Evolutionary conservation across 2,329 filamentous ascomycete genomes (phyloP), one percentile per base, ranked within the genome.

Genomic region (Tolypocladium capitatum): DNA sequence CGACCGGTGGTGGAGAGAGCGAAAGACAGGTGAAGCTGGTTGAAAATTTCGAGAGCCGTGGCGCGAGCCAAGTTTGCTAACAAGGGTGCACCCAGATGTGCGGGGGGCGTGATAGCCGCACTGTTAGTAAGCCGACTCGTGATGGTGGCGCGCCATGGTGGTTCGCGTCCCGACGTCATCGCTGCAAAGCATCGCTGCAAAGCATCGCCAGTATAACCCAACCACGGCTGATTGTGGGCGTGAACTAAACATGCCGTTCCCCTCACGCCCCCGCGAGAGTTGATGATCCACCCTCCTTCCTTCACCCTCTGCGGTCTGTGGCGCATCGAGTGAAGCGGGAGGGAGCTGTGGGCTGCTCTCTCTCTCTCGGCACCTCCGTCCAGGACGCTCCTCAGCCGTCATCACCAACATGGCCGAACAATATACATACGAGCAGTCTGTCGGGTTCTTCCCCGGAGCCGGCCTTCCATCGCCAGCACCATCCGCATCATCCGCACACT

Each of bases 391-490:
- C 44, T 3, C 34, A 21, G 20, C 18, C n/a, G 10, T 7, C 42
- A 18, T 31, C 13, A 13, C 20, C 3, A 21, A 13, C 1, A 49
- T 49, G 47, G 36, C 47, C 7, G n/a, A 31, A 24, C 16, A 40
- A 27, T 28, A 43, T 0, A n/a, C 48, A 47, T 53, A 49, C 2
- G 52, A 53, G 0, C 60, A 60, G 1, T 62, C 70, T 0, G 76
- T 75, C 2, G 77, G 76, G 33, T 81, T 81, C 54, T 45, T 80
- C n/a, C 68, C 65, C 0, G 56, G 56, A 1, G 56, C 59, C 2
- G 62, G 69, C 0, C 66, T 77, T 4, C 74, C 74, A 0, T 81
- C 78, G 2, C 78, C 78, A 1, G 68, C 76, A 0, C 76, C 75
- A 4, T 77, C 71, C 49, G 65, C 64, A 11, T 58, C 70, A 13